Percentiles rank a stretch among this genome's conserved stretches.
These are phyloP conservation scores for Carex arenaria DNA, from an alignment of 202 grass and related monocot species.

Conservation along the genomic window DNA sequence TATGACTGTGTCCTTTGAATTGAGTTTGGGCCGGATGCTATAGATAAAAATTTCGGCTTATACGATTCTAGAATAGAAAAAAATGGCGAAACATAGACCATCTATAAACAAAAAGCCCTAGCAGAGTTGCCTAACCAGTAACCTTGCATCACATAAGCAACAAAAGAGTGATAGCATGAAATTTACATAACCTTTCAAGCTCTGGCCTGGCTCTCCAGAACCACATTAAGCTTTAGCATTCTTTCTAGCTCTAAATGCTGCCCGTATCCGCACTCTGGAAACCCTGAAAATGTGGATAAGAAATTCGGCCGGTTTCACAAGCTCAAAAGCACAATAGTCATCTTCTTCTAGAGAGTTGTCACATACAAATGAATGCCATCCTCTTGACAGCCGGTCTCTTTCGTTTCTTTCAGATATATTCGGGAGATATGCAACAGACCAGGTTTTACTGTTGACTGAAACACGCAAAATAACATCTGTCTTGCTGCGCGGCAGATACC, in stretches of 20 bases:
- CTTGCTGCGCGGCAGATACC: conserved; percentile 47
- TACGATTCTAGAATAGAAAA: not conserved
- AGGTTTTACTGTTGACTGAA: conserved; percentile 33
- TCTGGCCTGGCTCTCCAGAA: not conserved
- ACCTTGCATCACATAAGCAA: not conserved
- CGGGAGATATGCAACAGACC: conserved; percentile 58
- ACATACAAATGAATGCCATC: conserved; percentile 61
- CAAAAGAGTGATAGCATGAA: not conserved
- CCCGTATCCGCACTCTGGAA: not conserved
- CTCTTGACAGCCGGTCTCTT: conserved; percentile 51
- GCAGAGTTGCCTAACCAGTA: not conserved
- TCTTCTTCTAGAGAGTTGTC: conserved; percentile 77
- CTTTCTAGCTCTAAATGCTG: not conserved
- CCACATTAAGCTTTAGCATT: not conserved
- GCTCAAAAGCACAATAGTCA: conserved; percentile 78
- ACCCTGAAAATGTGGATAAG: conserved; percentile 62
- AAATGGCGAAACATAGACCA: not conserved
- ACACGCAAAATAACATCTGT: conserved; percentile 51
- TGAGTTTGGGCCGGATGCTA: too few relatives aligned
- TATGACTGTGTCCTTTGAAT: too few relatives aligned
- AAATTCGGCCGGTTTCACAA: conserved; percentile 55
- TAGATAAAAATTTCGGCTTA: too few relatives aligned
- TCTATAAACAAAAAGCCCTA: not conserved
- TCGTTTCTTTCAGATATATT: conserved; percentile 31
- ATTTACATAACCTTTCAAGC: not conserved